Evolutionary conservation across 148 eudicot genomes (phyloP).

Genomic region (Dianthus caryophyllus): DNA sequence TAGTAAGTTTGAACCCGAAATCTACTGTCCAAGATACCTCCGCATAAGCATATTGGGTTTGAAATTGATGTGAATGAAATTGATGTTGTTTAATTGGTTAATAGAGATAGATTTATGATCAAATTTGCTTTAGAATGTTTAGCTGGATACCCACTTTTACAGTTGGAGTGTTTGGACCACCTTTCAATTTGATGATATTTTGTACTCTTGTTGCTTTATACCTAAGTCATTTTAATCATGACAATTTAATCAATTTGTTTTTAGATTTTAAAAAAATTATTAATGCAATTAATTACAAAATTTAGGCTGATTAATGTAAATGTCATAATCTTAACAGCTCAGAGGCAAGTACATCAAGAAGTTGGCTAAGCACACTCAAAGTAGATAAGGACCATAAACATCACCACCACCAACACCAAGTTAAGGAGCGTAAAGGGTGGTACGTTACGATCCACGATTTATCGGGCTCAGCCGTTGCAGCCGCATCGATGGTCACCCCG

Average conservation of each 20-base stretch:
- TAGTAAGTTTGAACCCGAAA: no score
- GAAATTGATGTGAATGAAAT: not conserved
- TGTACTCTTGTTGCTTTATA: conserved; percentile 1
- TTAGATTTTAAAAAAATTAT: not conserved
- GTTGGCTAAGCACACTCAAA: conserved; percentile 49
- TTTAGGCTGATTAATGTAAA: conserved; percentile 11
- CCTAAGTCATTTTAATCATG: not conserved
- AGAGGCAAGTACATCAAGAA: conserved; percentile 52
- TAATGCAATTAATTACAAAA: not conserved
- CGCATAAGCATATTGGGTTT: no score
- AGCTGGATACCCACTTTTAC: conserved; percentile 14
- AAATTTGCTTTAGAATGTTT: not conserved
- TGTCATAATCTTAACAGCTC: conserved; percentile 48
- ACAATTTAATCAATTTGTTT: conserved; percentile 2
- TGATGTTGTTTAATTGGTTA: not conserved
- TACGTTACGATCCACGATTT: conserved; percentile 83
- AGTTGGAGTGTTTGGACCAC: conserved; percentile 16
- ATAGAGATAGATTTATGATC: not conserved
- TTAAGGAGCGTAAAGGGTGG: conserved; percentile 87
- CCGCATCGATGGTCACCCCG: conserved; percentile 92
- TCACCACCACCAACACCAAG: conserved; percentile 20
- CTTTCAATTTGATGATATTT: not conserved
- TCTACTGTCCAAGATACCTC: no score
- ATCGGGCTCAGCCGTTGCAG: conserved; percentile 80
- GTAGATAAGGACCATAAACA: conserved; percentile 26